Conservation (phyloP, 768 basidiomycete species). For the Coprinellus micaceus region DNA sequence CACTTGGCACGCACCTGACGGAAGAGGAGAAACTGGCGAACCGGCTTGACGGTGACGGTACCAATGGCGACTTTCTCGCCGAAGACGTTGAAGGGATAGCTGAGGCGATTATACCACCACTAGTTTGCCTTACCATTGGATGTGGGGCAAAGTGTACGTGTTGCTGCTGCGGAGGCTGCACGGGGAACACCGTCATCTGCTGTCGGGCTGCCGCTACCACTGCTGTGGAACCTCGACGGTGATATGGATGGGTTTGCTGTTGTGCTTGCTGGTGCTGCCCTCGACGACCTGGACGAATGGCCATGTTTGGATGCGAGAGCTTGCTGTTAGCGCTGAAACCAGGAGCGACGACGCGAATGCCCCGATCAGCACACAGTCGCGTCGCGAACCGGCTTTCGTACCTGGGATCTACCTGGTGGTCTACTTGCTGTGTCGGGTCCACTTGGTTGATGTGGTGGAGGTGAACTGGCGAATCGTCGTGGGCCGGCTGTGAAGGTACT, state of each 20-base stretch:
- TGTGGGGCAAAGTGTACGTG: slow-evolving; percentile 25
- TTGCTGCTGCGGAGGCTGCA: slow-evolving; percentile 11
- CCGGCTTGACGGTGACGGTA: slow-evolving; percentile 21
- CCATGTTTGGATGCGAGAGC: not conserved
- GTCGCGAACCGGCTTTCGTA: too few relatives aligned
- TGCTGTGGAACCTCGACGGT: slow-evolving; percentile 16
- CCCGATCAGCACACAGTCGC: slow-evolving; percentile 4
- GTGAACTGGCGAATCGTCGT: slow-evolving; percentile 11
- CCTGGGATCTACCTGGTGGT: too few relatives aligned
- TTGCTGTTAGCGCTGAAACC: not conserved
- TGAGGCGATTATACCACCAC: slow-evolving; percentile 15
- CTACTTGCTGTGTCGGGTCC: not conserved
- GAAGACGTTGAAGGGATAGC: slow-evolving; percentile 19
- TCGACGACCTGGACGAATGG: slow-evolving; percentile 14
- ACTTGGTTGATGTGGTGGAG: slow-evolving; percentile 12
- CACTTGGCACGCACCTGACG: slow-evolving; percentile 17
- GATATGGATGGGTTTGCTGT: slow-evolving; percentile 25
- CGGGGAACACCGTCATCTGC: slow-evolving; percentile 5
- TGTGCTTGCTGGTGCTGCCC: slow-evolving; percentile 10
- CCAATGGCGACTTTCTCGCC: slow-evolving; percentile 21
- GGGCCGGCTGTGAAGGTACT: slow-evolving; percentile 7
- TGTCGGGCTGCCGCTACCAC: slow-evolving; percentile 18
- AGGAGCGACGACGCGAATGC: not conserved
- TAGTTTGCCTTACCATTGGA: slow-evolving; percentile 4
- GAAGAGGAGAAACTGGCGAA: slow-evolving; percentile 21